Percentiles rank a stretch among this genome's conserved stretches.
These are phyloP conservation scores for Podaxis sp. DNA, from an alignment of 768 basidiomycete genomes.

Conservation along the genomic window DNA sequence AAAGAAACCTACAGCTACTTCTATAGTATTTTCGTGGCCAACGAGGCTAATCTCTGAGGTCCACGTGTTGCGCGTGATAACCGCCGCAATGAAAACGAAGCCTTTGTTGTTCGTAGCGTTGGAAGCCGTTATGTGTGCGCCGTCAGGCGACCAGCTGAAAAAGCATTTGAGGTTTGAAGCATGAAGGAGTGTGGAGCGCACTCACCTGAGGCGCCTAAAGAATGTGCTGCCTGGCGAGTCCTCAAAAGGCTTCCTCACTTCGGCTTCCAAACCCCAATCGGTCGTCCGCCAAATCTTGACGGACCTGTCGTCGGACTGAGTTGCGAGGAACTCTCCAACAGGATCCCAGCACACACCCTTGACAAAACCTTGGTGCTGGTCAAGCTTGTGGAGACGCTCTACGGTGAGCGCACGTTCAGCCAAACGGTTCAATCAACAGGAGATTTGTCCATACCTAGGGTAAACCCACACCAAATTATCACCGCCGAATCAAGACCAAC, in stretches of 20 bases:
- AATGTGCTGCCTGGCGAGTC: constrained; percentile 94
- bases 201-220: constrained; percentile 83
- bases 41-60: constrained; percentile 90
- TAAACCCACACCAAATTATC: constrained; percentile 91
- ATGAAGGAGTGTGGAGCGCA: background rate
- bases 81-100: constrained; percentile 95
- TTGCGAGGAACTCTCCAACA: constrained; percentile 96
- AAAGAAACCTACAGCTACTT: constrained; percentile 71
- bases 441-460: constrained; percentile 56
- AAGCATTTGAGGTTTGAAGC: background rate
- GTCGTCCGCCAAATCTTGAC: constrained; percentile 96
- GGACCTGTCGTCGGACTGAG: constrained; percentile 92
- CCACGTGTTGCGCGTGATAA: constrained; percentile 88
- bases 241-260: constrained; percentile 86
- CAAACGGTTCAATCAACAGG: background rate
- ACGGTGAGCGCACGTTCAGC: background rate
- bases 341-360: constrained; percentile 99
- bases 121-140: constrained; percentile 96
- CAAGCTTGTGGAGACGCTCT: constrained; percentile 84
- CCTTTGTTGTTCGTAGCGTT: constrained; percentile 96
- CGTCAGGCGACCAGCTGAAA: constrained; percentile 94
- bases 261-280: constrained; percentile 85
- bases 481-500: constrained; percentile 91
- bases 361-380: constrained; percentile 92
- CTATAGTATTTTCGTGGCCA: constrained; percentile 95